phyloP scores from a whole-genome alignment of 345 rosid species.

The Bruguiera parviflora region DNA sequence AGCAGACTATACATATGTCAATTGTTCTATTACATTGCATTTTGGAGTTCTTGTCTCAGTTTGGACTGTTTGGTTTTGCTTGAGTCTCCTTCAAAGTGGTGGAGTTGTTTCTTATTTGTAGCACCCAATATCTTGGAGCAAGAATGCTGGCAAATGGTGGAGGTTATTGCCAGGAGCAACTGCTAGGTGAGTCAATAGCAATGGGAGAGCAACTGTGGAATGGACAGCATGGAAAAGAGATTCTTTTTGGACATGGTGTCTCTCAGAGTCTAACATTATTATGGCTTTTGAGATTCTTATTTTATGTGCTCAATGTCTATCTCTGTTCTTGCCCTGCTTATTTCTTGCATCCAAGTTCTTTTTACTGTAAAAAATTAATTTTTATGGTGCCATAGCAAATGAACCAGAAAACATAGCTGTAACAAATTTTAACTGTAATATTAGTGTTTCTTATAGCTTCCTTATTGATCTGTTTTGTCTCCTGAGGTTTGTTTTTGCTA shows the following conservation, averaged over 20 bases:
- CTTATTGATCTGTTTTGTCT: too few species aligned
- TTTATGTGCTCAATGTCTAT: neutral
- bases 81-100: constrained; percentile 31
- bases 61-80: constrained; percentile 28
- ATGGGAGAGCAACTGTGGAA: neutral
- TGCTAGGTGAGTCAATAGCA: constrained; percentile 24
- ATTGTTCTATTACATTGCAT: constrained; percentile 27
- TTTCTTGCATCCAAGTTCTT: neutral
- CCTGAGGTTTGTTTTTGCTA: too few species aligned
- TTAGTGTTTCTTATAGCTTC: too few species aligned
- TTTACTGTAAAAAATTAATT: neutral
- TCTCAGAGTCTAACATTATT: constrained; percentile 3
- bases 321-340: neutral
- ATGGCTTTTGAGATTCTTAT: neutral
- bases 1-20: constrained; percentile 36
- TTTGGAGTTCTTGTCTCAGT: constrained; percentile 48
- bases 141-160: constrained; percentile 31
- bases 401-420: too few species aligned
- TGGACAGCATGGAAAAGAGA: constrained; percentile 8
- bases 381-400: too few species aligned
- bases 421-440: too few species aligned
- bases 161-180: constrained; percentile 29
- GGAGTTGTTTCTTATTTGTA: constrained; percentile 30
- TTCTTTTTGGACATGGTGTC: neutral
- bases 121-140: constrained; percentile 40